These are phyloP conservation scores for Eucalyptus regnans DNA, from an alignment of 345 rosid species.

Conservation along the genomic window DNA sequence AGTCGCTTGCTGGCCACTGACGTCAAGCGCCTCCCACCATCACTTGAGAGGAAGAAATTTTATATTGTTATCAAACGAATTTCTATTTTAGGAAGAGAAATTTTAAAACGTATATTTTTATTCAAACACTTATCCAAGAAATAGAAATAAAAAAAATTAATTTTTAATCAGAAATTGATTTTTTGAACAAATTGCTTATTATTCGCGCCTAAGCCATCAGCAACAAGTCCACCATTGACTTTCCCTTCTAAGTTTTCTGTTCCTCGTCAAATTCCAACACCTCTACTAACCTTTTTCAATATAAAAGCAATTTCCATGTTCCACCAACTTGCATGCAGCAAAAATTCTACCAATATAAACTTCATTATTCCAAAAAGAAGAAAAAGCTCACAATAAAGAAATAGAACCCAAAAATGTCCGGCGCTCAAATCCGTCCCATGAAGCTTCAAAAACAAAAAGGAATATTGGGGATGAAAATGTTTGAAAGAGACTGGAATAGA, in stretches of 20 bases:
- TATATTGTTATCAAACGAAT: accelerated
- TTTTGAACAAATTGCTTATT: accelerated
- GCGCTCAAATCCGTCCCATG: neutral
- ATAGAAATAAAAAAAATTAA: too few species aligned
- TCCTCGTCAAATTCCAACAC: neutral
- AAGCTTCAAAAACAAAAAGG: neutral
- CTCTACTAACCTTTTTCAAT: neutral
- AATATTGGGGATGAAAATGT: neutral
- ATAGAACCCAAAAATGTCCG: neutral
- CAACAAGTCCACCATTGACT: neutral
- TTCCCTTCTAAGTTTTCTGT: neutral
- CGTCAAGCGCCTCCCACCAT: too few species aligned
- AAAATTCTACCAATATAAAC: neutral
- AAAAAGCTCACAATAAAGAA: neutral
- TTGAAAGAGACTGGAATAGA: neutral
- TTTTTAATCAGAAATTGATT: accelerated
- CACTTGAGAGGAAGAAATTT: accelerated
- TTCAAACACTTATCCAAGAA: accelerated
- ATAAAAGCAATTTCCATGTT: neutral
- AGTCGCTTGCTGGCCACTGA: too few species aligned
- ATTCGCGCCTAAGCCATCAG: neutral
- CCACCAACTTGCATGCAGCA: neutral
- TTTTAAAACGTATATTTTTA: accelerated
- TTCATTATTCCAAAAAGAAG: neutral
- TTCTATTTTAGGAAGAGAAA: accelerated